Evolutionary conservation across 2,329 filamentous ascomycete species (phyloP), one percentile per base, ranked within the genome.

Genomic region (Dryadomyces quercivorus): DNA sequence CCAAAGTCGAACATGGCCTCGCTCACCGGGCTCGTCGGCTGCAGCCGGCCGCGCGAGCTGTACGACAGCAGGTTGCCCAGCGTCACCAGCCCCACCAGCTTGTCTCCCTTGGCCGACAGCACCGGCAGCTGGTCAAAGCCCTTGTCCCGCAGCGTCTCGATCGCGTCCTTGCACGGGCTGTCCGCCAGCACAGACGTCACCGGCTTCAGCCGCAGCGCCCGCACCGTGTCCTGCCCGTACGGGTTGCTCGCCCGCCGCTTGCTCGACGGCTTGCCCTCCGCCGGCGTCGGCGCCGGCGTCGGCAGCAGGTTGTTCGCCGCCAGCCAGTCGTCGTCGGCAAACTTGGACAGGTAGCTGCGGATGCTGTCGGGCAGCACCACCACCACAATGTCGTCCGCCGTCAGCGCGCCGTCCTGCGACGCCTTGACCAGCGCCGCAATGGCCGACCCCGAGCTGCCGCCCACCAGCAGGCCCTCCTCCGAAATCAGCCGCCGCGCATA

Each of bases 291-390:
- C 71, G 69, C 26, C 26, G 26, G 26, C 8, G 65, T 63, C n/a
- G 88, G 81, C 26, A 97, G 79, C 22, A 98, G 87, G 67, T 92
- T 86, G 72, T 98, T 98, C 59, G 93, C 93, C 13, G 90, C 91
- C 55, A 98, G 84, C 94, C 93, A 98, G 74, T 97, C 93, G 66
- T 98, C 94, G 67, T 98, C 93, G 61, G 90, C 90, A 67, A 98
- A 98, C 80, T 98, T 98, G 73, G 86, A 92, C 26, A 98, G 82
- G 69, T 98, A 98, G 71, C 89, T 96, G 65, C 93, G 81, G 66
- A 98, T 97, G 72, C 90, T 95, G 69, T 98, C 93, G 1, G 93
- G 94, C 18, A 96, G 76, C 53, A 98, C 75, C 31, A 96, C 90
- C 31, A 98, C 93, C 0, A 97, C 82, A 1, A 90, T 82, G 65